Percentiles rank a stretch among this genome's conserved stretches.
Evolutionary conservation across 2,329 filamentous ascomycete species (phyloP).

Genomic region (Coniochaeta sp.): DNA sequence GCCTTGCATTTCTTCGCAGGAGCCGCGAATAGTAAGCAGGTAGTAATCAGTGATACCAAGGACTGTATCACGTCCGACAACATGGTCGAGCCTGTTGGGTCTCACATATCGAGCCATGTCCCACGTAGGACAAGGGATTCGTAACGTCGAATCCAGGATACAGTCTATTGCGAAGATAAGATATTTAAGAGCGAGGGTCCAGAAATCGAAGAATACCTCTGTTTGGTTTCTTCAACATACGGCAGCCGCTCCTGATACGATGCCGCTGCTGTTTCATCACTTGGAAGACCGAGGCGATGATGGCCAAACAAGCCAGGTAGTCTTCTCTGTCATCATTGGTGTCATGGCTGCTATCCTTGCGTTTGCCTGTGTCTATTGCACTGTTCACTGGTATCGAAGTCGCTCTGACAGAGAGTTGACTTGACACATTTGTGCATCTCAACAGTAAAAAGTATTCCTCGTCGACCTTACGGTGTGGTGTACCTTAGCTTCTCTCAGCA

Average conservation of each 20-base stretch:
- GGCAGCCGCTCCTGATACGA: background rate
- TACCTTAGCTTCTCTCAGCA: background rate
- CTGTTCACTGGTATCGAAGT: background rate
- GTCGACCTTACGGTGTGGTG: too few relatives aligned
- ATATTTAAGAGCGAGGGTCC: background rate
- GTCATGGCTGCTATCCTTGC: background rate
- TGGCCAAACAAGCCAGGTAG: background rate
- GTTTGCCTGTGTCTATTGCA: background rate
- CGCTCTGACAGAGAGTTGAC: background rate
- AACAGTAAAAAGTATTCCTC: background rate
- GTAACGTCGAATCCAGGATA: background rate
- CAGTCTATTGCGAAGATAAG: background rate
- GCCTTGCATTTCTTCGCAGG: background rate
- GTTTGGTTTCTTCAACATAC: background rate
- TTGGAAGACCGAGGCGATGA: background rate
- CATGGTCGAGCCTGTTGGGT: background rate
- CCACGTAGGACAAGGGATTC: background rate
- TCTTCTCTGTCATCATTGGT: background rate
- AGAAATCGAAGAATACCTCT: background rate
- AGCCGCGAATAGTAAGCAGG: background rate
- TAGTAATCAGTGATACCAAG: background rate
- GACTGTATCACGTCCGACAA: background rate
- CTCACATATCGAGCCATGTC: background rate
- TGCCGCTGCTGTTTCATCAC: background rate
- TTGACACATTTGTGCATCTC: background rate